phyloP scores from a whole-genome alignment of 2,329 filamentous ascomycete genomes.

The Coniella lustricola region DNA sequence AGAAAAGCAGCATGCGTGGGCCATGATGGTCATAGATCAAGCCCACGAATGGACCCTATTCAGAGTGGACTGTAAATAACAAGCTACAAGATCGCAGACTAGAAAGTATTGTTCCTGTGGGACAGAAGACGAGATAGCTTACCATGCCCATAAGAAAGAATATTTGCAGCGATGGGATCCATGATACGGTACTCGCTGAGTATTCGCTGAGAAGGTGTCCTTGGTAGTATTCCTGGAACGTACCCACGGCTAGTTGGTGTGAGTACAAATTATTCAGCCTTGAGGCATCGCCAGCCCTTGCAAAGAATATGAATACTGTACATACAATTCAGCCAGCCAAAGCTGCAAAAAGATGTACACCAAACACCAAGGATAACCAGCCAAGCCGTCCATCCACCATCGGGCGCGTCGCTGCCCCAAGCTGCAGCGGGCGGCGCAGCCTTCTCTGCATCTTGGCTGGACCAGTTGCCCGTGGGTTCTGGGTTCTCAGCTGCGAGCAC shows the following conservation, averaged over 20 bases:
- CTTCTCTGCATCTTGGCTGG: not conserved
- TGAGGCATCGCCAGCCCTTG: not conserved
- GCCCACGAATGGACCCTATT: slow-evolving; percentile 44
- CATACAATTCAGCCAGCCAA: slow-evolving; percentile 19
- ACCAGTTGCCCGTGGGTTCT: not conserved
- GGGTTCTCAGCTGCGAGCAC: too few relatives aligned
- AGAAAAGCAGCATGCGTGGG: slow-evolving; percentile 39
- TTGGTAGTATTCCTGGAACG: slow-evolving; percentile 45
- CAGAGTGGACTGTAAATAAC: too few relatives aligned
- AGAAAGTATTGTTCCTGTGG: not conserved
- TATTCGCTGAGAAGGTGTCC: slow-evolving; percentile 32
- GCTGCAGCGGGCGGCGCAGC: not conserved
- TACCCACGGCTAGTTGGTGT: slow-evolving; percentile 22
- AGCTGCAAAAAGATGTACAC: slow-evolving; percentile 19
- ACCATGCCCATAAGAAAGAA: slow-evolving; percentile 24
- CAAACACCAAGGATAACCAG: slow-evolving; percentile 19
- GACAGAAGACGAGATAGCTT: not conserved
- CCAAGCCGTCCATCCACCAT: slow-evolving; percentile 21
- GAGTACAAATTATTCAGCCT: not conserved
- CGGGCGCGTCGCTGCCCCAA: not conserved
- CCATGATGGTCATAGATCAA: slow-evolving; percentile 51
- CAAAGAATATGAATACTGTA: not conserved
- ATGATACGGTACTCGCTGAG: slow-evolving; percentile 39
- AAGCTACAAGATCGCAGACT: too few relatives aligned
- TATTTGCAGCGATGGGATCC: slow-evolving; percentile 42